Evolutionary conservation across 495 filamentous ascomycete genomes (phyloP).

Genomic region (Neurospora sp.): DNA sequence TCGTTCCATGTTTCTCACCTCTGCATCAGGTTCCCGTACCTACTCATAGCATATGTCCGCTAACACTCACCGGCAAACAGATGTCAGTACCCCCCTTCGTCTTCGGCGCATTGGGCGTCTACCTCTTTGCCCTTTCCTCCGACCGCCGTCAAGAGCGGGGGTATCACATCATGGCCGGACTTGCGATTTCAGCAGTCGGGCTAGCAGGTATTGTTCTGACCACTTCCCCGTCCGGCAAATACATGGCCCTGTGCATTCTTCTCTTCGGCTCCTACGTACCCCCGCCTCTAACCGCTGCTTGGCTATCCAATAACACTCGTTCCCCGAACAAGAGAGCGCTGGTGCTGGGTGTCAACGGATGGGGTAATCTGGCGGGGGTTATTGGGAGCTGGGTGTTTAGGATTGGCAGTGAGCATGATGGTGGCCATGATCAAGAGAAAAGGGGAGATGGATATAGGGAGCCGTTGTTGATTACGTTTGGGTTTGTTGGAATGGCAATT

Average conservation of each 20-base stretch:
- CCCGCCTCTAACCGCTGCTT: slow-evolving; percentile 46
- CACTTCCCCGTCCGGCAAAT: slow-evolving; percentile 24
- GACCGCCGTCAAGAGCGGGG: slow-evolving; percentile 30
- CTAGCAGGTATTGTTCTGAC: slow-evolving; percentile 34
- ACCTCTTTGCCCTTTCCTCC: slow-evolving; percentile 21
- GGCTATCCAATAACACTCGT: slow-evolving; percentile 45
- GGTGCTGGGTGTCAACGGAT: slow-evolving; percentile 50
- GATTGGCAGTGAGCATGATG: slow-evolving; percentile 25
- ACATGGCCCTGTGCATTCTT: slow-evolving; percentile 43
- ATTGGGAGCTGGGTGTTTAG: slow-evolving; percentile 37
- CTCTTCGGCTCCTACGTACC: slow-evolving; percentile 45
- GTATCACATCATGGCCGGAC: slow-evolving; percentile 38
- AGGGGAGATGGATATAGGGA: slow-evolving; percentile 1
- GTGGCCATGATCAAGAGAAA: neutral
- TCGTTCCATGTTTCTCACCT: neutral
- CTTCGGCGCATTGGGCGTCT: slow-evolving; percentile 37
- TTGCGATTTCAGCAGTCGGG: slow-evolving; percentile 36
- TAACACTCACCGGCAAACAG: neutral
- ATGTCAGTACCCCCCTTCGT: slow-evolving; percentile 48
- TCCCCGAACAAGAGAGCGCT: slow-evolving; percentile 37
- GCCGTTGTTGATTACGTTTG: slow-evolving; percentile 36
- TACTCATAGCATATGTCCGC: neutral
- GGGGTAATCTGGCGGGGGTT: slow-evolving; percentile 49
- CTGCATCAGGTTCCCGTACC: neutral
- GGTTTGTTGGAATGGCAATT: slow-evolving; percentile 29